Evolutionary conservation across 257 asterid species (phyloP).

Genomic region (Cordia subcordata): DNA sequence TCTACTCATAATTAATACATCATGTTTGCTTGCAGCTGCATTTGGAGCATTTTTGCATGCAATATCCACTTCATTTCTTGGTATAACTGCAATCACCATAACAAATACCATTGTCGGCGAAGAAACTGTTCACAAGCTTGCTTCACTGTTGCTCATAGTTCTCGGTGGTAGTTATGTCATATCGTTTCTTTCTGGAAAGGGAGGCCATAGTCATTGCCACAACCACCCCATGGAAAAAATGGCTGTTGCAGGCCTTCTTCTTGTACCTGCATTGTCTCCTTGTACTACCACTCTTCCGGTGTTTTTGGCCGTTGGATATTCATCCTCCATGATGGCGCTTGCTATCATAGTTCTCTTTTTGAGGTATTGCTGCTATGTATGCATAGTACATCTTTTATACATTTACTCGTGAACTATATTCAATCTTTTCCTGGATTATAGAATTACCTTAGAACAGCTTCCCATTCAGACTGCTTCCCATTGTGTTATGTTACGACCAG

Average conservation of each 20-base stretch:
- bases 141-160: slow-evolving; percentile 74
- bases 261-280: slow-evolving; percentile 94
- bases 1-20: not conserved
- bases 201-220: slow-evolving; percentile 92
- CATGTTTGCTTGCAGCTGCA: slow-evolving; percentile 59
- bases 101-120: slow-evolving; percentile 95
- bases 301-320: slow-evolving; percentile 95
- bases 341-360: slow-evolving; percentile 87
- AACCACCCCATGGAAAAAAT: slow-evolving; percentile 98
- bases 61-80: slow-evolving; percentile 82
- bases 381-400: too few relatives aligned
- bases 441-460: too few relatives aligned
- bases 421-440: too few relatives aligned
- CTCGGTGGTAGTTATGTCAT: slow-evolving; percentile 86
- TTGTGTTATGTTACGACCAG: too few relatives aligned
- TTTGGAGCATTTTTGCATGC: slow-evolving; percentile 94
- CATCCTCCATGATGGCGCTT: slow-evolving; percentile 91
- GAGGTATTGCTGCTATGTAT: slow-evolving; percentile 55
- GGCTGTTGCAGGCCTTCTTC: slow-evolving; percentile 99
- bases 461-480: too few relatives aligned
- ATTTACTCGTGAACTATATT: too few relatives aligned
- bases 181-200: slow-evolving; percentile 73
- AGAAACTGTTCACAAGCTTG: slow-evolving; percentile 96
- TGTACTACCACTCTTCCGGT: slow-evolving; percentile 99
- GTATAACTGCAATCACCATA: slow-evolving; percentile 93